Evolutionary conservation across 805 yeast species (phyloP).

Genomic region (Cyberlindnera mycetangii): DNA sequence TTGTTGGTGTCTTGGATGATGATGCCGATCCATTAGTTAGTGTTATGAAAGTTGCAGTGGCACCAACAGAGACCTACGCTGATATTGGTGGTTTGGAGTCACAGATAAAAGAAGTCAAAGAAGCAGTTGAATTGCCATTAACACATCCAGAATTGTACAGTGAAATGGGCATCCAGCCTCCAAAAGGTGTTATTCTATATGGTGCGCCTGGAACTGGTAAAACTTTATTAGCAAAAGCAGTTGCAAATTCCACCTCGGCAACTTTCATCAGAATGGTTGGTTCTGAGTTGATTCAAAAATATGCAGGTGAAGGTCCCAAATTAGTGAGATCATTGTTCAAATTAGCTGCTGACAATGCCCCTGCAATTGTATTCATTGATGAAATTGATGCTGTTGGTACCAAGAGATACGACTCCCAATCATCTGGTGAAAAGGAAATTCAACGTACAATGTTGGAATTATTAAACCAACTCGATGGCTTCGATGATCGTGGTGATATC

Average conservation of each 20-base stretch:
- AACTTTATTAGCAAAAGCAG: slow-evolving; percentile 93
- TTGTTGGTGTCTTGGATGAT: slow-evolving; percentile 97
- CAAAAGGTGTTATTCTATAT: slow-evolving; percentile 94
- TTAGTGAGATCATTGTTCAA: slow-evolving; percentile 91
- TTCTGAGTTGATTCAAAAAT: slow-evolving; percentile 93
- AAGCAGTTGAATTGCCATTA: slow-evolving; percentile 86
- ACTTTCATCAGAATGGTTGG: slow-evolving; percentile 96
- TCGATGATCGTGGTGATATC: slow-evolving; percentile 95
- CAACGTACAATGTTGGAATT: slow-evolving; percentile 97
- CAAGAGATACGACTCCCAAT: slow-evolving; percentile 84
- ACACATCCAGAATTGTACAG: slow-evolving; percentile 97
- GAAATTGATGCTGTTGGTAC: slow-evolving; percentile 99
- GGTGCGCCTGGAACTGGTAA: slow-evolving; percentile 99
- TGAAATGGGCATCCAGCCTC: slow-evolving; percentile 98
- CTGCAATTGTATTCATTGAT: slow-evolving; percentile 97
- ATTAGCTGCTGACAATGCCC: slow-evolving; percentile 95
- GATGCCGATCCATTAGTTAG: slow-evolving; percentile 98
- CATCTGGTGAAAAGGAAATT: slow-evolving; percentile 96
- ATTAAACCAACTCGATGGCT: slow-evolving; percentile 93
- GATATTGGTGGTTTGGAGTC: slow-evolving; percentile 96
- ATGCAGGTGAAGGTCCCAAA: slow-evolving; percentile 97
- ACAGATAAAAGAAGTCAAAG: slow-evolving; percentile 97
- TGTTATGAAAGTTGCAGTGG: slow-evolving; percentile 96
- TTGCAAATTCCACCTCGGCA: slow-evolving; percentile 96
- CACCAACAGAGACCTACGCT: slow-evolving; percentile 94